A percentile compares a stretch with the other conserved stretches of the same genome.
phyloP scores from a whole-genome alignment of 2,329 filamentous ascomycete genomes.

The Aspergillus quadrilineatus region DNA sequence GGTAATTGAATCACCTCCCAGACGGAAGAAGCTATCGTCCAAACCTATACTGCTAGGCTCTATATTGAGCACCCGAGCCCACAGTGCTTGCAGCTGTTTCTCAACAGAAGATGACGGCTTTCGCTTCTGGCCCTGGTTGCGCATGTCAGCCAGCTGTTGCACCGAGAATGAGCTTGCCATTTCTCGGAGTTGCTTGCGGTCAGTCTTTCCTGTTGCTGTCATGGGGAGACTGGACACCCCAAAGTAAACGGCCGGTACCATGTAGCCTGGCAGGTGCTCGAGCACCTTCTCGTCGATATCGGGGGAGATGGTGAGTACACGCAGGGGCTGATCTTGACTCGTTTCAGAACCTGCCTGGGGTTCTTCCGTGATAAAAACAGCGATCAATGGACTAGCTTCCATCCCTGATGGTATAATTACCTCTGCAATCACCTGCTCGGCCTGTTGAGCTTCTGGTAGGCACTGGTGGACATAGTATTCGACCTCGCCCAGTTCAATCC shows the following conservation, averaged over 20 bases:
- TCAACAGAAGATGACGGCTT: not conserved
- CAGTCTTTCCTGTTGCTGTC: not conserved
- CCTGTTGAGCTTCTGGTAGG: too few relatives aligned
- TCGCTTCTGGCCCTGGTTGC: not conserved
- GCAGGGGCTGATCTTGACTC: too few relatives aligned
- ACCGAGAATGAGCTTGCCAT: slow-evolving; percentile 20
- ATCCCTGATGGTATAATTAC: too few relatives aligned
- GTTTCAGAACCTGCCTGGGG: too few relatives aligned
- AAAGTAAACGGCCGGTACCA: not conserved
- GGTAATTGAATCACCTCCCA: slow-evolving; percentile 50
- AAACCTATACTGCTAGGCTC: slow-evolving; percentile 38
- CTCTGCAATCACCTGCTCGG: too few relatives aligned
- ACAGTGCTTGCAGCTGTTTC: slow-evolving; percentile 30
- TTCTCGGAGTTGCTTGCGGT: slow-evolving; percentile 32
- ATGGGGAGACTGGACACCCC: not conserved
- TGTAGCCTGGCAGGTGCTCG: slow-evolving; percentile 3
- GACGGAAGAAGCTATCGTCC: slow-evolving; percentile 48
- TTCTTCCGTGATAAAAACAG: too few relatives aligned
- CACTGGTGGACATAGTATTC: slow-evolving; percentile 43
- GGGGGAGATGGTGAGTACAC: too few relatives aligned
- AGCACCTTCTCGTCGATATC: too few relatives aligned
- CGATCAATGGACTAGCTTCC: too few relatives aligned
- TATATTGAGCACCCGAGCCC: slow-evolving; percentile 41
- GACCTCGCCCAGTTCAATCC: slow-evolving; percentile 48
- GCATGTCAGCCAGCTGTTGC: not conserved